Conservation (phyloP, 257 asterid genomes). For the Solanum chilense region DNA sequence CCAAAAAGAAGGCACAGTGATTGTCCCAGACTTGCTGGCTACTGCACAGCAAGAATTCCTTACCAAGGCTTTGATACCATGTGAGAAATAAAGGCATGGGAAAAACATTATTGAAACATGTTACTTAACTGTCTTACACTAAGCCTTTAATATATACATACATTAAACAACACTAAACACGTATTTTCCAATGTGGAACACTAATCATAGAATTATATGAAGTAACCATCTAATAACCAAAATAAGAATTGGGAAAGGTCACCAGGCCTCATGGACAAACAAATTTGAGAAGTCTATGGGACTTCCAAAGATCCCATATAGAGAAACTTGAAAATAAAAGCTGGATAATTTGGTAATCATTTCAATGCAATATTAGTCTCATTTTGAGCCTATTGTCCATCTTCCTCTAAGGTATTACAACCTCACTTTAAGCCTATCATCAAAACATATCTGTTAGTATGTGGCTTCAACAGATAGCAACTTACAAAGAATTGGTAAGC, state of each 20-base stretch:
- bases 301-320: neutral
- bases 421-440: neutral
- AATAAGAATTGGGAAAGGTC: neutral
- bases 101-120: neutral
- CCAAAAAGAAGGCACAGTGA: neutral
- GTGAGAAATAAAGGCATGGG: neutral
- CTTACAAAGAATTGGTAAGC: neutral
- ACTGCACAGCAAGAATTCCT: neutral
- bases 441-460: neutral
- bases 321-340: neutral
- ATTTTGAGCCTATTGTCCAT: neutral
- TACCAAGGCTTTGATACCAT: neutral
- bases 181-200: neutral
- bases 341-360: neutral
- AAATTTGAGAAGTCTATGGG: neutral
- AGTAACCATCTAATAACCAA: neutral
- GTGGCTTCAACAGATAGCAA: neutral
- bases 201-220: neutral
- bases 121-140: neutral
- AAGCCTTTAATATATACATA: neutral
- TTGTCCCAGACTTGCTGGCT: neutral
- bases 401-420: neutral
- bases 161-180: neutral
- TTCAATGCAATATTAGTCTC: neutral
- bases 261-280: slow-evolving; percentile 1